Evolutionary conservation across 2,329 filamentous ascomycete genomes (phyloP).

Genomic region (Stromatinia cepivora): DNA sequence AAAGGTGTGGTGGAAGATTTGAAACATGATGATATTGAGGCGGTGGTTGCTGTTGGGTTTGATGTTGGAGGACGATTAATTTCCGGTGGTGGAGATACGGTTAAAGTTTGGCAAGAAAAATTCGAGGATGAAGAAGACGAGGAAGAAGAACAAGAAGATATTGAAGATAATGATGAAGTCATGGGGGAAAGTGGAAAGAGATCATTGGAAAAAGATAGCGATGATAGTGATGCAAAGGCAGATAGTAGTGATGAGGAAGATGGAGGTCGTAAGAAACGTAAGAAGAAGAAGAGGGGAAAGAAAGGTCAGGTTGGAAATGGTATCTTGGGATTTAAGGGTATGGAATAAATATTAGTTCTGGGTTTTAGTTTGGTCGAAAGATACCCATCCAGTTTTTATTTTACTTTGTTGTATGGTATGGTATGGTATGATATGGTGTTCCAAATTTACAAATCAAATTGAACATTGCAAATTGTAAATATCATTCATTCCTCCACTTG

Average conservation of each 20-base stretch:
- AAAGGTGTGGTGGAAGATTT: slow-evolving; percentile 67
- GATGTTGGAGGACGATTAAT: slow-evolving; percentile 86
- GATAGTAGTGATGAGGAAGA: slow-evolving; percentile 46
- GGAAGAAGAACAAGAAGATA: slow-evolving; percentile 49
- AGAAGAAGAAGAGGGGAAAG: slow-evolving; percentile 39
- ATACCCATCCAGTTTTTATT: slow-evolving; percentile 21
- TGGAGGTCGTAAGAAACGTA: slow-evolving; percentile 35
- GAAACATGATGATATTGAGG: slow-evolving; percentile 83
- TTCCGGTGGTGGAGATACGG: slow-evolving; percentile 77
- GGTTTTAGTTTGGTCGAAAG: not conserved
- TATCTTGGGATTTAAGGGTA: slow-evolving; percentile 39
- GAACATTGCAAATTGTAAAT: too few species aligned
- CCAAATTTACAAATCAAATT: not conserved
- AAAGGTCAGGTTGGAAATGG: slow-evolving; percentile 40
- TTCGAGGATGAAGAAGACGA: slow-evolving; percentile 52
- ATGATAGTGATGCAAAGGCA: slow-evolving; percentile 44
- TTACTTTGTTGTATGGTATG: not conserved
- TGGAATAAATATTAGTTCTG: slow-evolving; percentile 35
- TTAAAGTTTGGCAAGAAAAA: slow-evolving; percentile 88
- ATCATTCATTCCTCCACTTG: too few species aligned
- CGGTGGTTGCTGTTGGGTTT: slow-evolving; percentile 78
- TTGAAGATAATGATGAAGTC: slow-evolving; percentile 45
- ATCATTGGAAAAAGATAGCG: slow-evolving; percentile 30
- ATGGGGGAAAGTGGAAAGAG: slow-evolving; percentile 40
- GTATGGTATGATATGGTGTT: not conserved